Evolutionary conservation across 495 filamentous ascomycete genomes (phyloP), one percentile per base, ranked within the genome.

Genomic region (Penicillium canariense): DNA sequence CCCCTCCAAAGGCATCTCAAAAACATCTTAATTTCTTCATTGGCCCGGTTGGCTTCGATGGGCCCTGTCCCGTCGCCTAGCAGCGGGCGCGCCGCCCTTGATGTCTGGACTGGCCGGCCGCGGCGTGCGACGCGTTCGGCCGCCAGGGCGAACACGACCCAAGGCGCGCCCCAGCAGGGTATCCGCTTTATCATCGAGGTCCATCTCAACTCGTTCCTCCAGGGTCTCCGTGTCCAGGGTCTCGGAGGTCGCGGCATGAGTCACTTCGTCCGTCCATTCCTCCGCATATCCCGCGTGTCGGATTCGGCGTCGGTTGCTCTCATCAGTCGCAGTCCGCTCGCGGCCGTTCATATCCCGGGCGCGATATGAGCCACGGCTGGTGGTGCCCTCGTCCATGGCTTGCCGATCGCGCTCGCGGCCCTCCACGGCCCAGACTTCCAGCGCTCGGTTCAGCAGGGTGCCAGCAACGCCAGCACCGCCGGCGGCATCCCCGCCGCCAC

Each of bases 391-490:
- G 23, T 70, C 68, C 0, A 63, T 48, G 2, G 45, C 8, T 31
- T 42, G 43, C 11, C 54, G 52, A 28, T 69, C 66, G 2, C 61
- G 57, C 27, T 70, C 67, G 14, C 66, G 63, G 2, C 72, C 74
- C 31, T 76, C 72, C n/a, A 66, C 17, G 0, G 82, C 76, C 66
- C 84, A 87, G 63, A 90, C 82, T 51, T 88, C 84, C 1, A 91
- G 72, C 9, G 88, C 88, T 47, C 89, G 87, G 40, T 84, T 85
- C 14, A 92, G 69, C 31, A 92, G 68, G 51, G 89, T 88, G 10
- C 86, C 89, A 4, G 88, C 87, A 40, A 90, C 84, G 9, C 87
- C 82, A 35, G 89, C 88, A 35, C 76, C 74, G 7, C 73, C 75
- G 75, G 87, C 52, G 74, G 85, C 61, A 77, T 83, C 67, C 76